Base-by-base conservation (phyloP, 1,139 yeast genomes). In the Taphrina sp. region DNA sequence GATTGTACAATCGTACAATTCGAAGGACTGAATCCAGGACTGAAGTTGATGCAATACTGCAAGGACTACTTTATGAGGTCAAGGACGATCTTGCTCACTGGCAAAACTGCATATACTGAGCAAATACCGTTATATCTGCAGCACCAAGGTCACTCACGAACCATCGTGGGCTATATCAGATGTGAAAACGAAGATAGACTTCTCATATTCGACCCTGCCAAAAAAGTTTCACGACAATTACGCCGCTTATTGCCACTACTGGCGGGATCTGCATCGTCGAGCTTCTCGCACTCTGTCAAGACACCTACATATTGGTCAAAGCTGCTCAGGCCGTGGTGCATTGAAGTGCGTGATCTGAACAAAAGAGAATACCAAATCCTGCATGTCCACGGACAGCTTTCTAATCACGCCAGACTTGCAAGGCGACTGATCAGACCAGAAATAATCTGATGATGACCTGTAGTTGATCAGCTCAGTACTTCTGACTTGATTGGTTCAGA, bases 141-240 rank as follows among this genome's bases (percentile, higher is more conserved):
- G 23, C 57, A 53, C 36, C 42, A 38, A 12, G 57, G 57, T 16
- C 57, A 53, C 17, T 44, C 52, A 20, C 26, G 57, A 26, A 53
- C 57, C 8, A 37, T 53, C 5, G 52, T 53, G 2, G 57, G 57
- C 12, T n/a, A 28, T 10, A 8, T 17, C 10, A 24, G 19, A 33
- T 29, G 10, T n/a, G 26, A n/a, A 24, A n/a, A 14, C 10, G 52
- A 46, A 3, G 12, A 35, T 8, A 26, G 8, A 3, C 52, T 53
- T 20, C 34, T 53, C 5, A 52, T 53, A 17, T 44, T 53, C 16
- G 57, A 53, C 23, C 57, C 57, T 28, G 52, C 43, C 10, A 34
- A 23, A 33, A 38, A n/a, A n/a, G n/a, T n/a, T n/a, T n/a, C n/a
- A n/a, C 31, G 31, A 26, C 31, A 26, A 7, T 26, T 7, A 26